Evolutionary conservation across 2,329 filamentous ascomycete species (phyloP).

Genomic region (Dichotomopilus funicola): DNA sequence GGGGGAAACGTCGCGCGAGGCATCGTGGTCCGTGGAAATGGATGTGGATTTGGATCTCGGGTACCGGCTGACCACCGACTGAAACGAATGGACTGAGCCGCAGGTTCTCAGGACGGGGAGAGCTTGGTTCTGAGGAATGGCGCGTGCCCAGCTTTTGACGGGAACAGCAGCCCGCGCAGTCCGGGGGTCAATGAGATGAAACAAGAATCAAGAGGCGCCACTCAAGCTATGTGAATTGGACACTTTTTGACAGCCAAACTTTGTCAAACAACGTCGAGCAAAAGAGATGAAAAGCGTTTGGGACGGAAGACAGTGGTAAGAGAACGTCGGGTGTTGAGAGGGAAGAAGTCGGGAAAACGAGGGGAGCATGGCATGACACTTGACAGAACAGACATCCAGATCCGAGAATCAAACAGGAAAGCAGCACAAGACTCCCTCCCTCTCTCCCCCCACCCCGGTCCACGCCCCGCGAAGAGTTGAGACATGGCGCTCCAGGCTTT

Average conservation of each 20-base stretch:
- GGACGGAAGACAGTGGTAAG: not conserved
- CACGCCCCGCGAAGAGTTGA: not conserved
- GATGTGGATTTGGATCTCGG: not conserved
- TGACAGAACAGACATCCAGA: no score
- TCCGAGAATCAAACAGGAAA: no score
- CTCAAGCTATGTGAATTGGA: not conserved
- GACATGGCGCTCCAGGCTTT: constrained; percentile 3
- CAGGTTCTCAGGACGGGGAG: not conserved
- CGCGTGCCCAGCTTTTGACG: constrained; percentile 9
- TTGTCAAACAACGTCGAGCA: no score
- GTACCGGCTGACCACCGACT: not conserved
- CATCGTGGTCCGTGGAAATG: constrained; percentile 40
- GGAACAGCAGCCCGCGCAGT: not conserved
- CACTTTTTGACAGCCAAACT: no score
- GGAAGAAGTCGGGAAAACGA: not conserved
- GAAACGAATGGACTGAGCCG: not conserved
- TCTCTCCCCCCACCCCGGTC: no score
- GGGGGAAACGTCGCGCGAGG: constrained; percentile 60
- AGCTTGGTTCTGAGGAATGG: not conserved
- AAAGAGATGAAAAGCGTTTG: not conserved
- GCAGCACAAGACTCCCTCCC: no score
- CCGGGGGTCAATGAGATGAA: not conserved
- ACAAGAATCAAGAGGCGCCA: not conserved
- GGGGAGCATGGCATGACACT: no score
- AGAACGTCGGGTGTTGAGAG: not conserved